phyloP scores from a whole-genome alignment of 2,329 filamentous ascomycete genomes.

The Sclerotinia subarctica region DNA sequence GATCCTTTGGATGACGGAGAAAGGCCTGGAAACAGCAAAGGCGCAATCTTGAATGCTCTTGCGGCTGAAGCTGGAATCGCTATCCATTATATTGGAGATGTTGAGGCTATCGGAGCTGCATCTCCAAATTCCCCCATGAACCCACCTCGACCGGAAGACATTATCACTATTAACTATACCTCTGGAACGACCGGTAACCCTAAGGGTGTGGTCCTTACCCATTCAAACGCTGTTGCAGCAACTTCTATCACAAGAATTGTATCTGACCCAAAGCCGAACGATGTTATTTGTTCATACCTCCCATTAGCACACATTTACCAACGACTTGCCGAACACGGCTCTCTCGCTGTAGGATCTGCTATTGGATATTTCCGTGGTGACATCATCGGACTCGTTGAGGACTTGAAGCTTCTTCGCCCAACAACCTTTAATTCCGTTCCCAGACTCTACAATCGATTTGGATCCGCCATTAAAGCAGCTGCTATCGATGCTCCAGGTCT shows the following conservation, averaged over 20 bases:
- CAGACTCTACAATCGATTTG: conserved; percentile 87
- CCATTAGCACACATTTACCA: conserved; percentile 94
- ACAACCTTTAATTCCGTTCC: conserved; percentile 86
- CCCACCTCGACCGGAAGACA: conserved; percentile 69
- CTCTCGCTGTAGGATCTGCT: conserved; percentile 66
- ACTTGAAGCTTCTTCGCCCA: conserved; percentile 82
- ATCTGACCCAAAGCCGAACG: conserved; percentile 48
- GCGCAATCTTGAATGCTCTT: conserved; percentile 70
- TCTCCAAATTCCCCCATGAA: conserved; percentile 64
- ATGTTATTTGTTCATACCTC: conserved; percentile 79
- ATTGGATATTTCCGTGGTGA: conserved; percentile 96
- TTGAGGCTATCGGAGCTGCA: conserved; percentile 75
- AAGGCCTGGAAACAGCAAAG: conserved; percentile 72
- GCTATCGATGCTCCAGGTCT: conserved; percentile 78
- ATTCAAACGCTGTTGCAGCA: conserved; percentile 75
- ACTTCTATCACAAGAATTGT: conserved; percentile 58
- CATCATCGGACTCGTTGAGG: conserved; percentile 79
- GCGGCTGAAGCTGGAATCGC: conserved; percentile 71
- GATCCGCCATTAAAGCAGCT: conserved; percentile 72
- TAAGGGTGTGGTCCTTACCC: conserved; percentile 81
- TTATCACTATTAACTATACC: conserved; percentile 88
- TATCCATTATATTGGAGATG: conserved; percentile 74
- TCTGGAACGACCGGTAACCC: conserved; percentile 80
- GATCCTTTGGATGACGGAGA: conserved; percentile 82
- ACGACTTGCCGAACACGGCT: conserved; percentile 74